A percentile compares a stretch with the other conserved stretches of the same genome.
phyloP scores from a whole-genome alignment of 2,329 filamentous ascomycete genomes.

The Stemphylium beticola region DNA sequence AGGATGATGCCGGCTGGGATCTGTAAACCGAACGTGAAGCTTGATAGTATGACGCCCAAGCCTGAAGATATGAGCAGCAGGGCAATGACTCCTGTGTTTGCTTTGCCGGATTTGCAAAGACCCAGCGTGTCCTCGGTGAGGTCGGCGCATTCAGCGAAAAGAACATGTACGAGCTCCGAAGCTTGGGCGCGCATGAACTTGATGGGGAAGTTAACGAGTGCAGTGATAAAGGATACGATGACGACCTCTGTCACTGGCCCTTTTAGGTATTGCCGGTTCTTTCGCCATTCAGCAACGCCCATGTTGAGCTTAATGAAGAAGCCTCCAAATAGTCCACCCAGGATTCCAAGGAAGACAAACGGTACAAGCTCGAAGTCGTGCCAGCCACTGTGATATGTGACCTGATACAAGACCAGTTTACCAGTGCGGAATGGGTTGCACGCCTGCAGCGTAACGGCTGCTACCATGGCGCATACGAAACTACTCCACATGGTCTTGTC shows the following conservation, averaged over 20 bases:
- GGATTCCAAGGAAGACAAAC: constrained; percentile 82
- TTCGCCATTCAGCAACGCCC: constrained; percentile 81
- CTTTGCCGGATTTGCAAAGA: constrained; percentile 85
- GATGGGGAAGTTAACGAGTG: constrained; percentile 92
- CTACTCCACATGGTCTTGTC: constrained; percentile 99
- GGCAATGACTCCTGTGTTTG: constrained; percentile 80
- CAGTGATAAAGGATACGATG: constrained; percentile 79
- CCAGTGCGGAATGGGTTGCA: constrained; percentile 94
- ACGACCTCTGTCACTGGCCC: constrained; percentile 81
- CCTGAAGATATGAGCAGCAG: constrained; percentile 81
- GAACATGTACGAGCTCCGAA: constrained; percentile 86
- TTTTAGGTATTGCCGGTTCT: constrained; percentile 68
- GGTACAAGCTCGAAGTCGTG: constrained; percentile 93
- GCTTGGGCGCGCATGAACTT: constrained; percentile 94
- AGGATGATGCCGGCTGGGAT: constrained; percentile 95
- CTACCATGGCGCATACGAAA: constrained; percentile 99
- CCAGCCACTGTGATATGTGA: constrained; percentile 90
- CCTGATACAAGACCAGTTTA: constrained; percentile 94
- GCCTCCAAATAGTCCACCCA: constrained; percentile 93
- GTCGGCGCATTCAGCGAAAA: constrained; percentile 89
- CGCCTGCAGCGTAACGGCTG: constrained; percentile 88
- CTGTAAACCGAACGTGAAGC: constrained; percentile 90
- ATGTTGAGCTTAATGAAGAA: constrained; percentile 96
- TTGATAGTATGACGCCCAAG: constrained; percentile 83
- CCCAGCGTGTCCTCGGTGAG: constrained; percentile 85